These are phyloP conservation scores for Tilletia walkeri DNA, from an alignment of 1,284 basidiomycete species.

Conservation along the genomic window DNA sequence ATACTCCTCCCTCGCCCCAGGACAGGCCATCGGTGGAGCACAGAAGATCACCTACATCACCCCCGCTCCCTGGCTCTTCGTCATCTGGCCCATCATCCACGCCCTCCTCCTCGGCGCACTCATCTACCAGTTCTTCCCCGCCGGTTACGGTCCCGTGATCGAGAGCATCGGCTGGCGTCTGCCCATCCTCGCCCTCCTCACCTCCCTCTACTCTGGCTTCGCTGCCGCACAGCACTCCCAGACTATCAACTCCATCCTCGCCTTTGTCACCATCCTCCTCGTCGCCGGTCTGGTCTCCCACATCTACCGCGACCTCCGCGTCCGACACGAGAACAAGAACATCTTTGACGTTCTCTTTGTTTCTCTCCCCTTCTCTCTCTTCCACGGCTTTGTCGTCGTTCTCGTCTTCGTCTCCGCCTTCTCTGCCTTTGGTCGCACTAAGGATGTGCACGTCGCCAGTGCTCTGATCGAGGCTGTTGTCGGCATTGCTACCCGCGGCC, in stretches of 20 bases:
- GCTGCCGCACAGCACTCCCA: conserved; percentile 32
- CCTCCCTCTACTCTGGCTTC: conserved; percentile 78
- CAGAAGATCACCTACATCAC: conserved; percentile 77
- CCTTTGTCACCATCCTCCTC: conserved; percentile 81
- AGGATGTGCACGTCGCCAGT: conserved; percentile 14
- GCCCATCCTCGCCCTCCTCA: conserved; percentile 77
- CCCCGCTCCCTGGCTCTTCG: conserved; percentile 81
- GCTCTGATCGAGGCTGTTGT: conserved; percentile 79
- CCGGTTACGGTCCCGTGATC: conserved; percentile 76
- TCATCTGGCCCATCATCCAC: conserved; percentile 77
- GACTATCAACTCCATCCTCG: conserved; percentile 59
- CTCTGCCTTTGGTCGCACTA: conserved; percentile 73
- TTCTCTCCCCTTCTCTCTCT: conserved; percentile 54
- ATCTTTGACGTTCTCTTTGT: conserved; percentile 53
- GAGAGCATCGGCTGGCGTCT: conserved; percentile 86
- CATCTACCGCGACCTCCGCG: conserved; percentile 89
- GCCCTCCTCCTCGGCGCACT: conserved; percentile 79
- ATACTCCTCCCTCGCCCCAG: conserved; percentile 68
- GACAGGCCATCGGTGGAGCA: conserved; percentile 11
- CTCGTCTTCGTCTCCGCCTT: conserved; percentile 83
- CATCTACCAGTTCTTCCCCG: conserved; percentile 77
- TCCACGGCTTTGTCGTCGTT: conserved; percentile 58
- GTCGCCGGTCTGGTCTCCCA: conserved; percentile 80
- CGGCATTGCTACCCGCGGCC: conserved; percentile 84
- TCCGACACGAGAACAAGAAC: conserved; percentile 69